Percentiles rank a stretch among this genome's conserved stretches.
Evolutionary conservation across 2,329 filamentous ascomycete species (phyloP).

Genomic region (Colletotrichum godetiae): DNA sequence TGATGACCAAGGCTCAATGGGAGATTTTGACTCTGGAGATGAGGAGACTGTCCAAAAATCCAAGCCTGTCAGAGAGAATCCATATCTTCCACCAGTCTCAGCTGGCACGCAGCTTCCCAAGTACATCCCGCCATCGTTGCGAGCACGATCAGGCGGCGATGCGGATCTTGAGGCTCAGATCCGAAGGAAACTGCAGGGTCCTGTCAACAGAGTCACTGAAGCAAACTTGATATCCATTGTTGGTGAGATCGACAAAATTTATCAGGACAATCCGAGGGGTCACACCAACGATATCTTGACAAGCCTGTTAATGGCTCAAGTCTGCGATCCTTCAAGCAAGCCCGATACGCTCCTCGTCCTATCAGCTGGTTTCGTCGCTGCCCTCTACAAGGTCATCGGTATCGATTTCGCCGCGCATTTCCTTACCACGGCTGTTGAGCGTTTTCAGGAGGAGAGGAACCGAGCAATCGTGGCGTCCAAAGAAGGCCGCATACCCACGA

Average conservation of each 20-base stretch:
- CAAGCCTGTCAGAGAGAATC: slow-evolving; percentile 78
- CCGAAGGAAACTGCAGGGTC: slow-evolving; percentile 84
- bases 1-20: slow-evolving; percentile 49
- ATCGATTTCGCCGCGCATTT: slow-evolving; percentile 91
- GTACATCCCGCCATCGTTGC: slow-evolving; percentile 90
- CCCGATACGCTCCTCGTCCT: slow-evolving; percentile 92
- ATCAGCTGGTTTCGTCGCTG: slow-evolving; percentile 88
- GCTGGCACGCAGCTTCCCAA: slow-evolving; percentile 64
- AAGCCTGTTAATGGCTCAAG: slow-evolving; percentile 80
- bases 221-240: slow-evolving; percentile 89
- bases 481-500: slow-evolving; percentile 50
- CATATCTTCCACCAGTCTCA: slow-evolving; percentile 80
- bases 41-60: slow-evolving; percentile 46
- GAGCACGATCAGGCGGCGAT: slow-evolving; percentile 71
- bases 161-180: slow-evolving; percentile 76
- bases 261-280: slow-evolving; percentile 85
- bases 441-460: slow-evolving; percentile 76
- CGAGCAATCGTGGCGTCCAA: slow-evolving; percentile 49
- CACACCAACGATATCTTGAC: slow-evolving; percentile 86
- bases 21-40: slow-evolving; percentile 51
- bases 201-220: slow-evolving; percentile 93
- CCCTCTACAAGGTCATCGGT: slow-evolving; percentile 87
- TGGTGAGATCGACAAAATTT: slow-evolving; percentile 83
- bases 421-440: slow-evolving; percentile 80
- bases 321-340: slow-evolving; percentile 81